Conservation (phyloP, 2,329 filamentous ascomycete species). For the Exophiala bonariae region DNA sequence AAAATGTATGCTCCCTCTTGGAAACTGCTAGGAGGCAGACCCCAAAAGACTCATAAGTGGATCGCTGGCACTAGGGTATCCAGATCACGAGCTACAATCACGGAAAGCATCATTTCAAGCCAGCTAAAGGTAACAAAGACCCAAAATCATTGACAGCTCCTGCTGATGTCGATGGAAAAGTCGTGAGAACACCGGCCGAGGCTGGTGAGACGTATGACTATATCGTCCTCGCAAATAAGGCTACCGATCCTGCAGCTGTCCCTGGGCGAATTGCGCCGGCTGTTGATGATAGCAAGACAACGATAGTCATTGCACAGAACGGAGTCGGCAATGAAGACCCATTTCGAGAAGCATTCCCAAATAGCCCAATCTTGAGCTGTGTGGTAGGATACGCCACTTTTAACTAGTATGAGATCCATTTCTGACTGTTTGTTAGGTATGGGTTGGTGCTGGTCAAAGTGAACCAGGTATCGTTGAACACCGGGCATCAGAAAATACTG, state of each 20-base stretch:
- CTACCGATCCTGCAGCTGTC: slow-evolving; percentile 41
- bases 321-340: slow-evolving; percentile 44
- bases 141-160: too few species aligned
- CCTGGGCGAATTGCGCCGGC: slow-evolving; percentile 37
- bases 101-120: slow-evolving; percentile 37
- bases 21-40: not conserved
- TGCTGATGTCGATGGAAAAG: too few species aligned
- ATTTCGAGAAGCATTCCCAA: slow-evolving; percentile 35
- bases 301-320: slow-evolving; percentile 43
- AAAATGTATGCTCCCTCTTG: slow-evolving; percentile 33
- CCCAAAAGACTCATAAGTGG: not conserved
- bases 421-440: slow-evolving; percentile 38
- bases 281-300: slow-evolving; percentile 37
- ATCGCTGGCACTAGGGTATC: slow-evolving; percentile 35
- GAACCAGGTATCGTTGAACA: slow-evolving; percentile 52
- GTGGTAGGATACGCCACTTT: slow-evolving; percentile 38
- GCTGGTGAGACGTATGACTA: slow-evolving; percentile 34
- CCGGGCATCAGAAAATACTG: slow-evolving; percentile 54
- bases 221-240: slow-evolving; percentile 42
- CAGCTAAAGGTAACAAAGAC: slow-evolving; percentile 35
- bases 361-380: slow-evolving; percentile 37
- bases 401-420: not conserved
- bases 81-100: slow-evolving; percentile 43
- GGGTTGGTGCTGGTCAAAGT: slow-evolving; percentile 55
- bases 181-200: slow-evolving; percentile 41